Evolutionary conservation across 345 rosid genomes (phyloP), one percentile per base, ranked within the genome.

Genomic region (Murraya paniculata): DNA sequence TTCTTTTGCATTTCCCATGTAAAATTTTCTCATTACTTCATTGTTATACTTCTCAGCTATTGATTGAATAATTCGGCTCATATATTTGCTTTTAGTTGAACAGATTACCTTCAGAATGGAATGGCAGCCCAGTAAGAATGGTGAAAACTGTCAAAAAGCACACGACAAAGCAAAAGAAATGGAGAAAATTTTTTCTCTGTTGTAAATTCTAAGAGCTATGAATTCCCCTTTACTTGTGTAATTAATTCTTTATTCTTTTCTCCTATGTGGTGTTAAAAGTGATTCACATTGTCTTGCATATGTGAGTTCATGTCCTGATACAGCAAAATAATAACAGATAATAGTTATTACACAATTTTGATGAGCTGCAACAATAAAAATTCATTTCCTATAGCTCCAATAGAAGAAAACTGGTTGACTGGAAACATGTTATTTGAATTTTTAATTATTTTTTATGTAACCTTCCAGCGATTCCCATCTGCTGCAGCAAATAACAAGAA

Each of bases 1-100:
- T 24, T 83, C 88, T 2, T 88, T 88, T 56, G 81, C 84, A 31
- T 88, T 88, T 71, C 90, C 90, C 25, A 35, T 82, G 90, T 85
- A 88, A 81, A 39, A 5, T 28, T 11, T 28, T 6, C 13, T 39
- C 53, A 36, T 67, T 7, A 21, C 19, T 24, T 66, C 33, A 18
- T 45, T 28, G 13, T 16, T 41, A 19, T 48, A 31, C 73, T 22
- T 13, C 25, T 69, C 55, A 18, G 59, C 27, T 68, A 24, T 25
- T 21, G 31, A 22, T 64, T 71, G 61, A 7, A 62, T 28, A 4
- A 11, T 38, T 28, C 55, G 57, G 59, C 25, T 80, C 2, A 72
- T 36, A 6, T 6, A 22, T 68, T 5, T 39, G 41, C 33, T 73
- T 77, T 53, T 9, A 41, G 10, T 19, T 41, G 36, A 57, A 76